phyloP scores from a whole-genome alignment of 1,284 basidiomycete species.

The Megacollybia platyphylla region DNA sequence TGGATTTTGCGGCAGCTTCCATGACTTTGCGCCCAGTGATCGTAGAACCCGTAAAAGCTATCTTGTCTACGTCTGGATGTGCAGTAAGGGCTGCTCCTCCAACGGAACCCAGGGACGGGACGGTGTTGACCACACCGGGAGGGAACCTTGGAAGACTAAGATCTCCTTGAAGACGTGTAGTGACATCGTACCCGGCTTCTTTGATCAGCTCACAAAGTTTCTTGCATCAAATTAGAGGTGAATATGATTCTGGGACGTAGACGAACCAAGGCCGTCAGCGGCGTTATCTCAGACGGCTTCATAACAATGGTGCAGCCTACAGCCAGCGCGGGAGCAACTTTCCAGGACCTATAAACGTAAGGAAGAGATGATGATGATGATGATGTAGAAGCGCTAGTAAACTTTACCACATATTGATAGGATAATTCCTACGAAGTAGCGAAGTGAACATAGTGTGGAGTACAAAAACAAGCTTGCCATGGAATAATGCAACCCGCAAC shows the following conservation, averaged over 20 bases:
- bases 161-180: neutral
- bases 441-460: too few relatives aligned
- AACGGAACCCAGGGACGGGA: constrained; percentile 68
- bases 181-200: constrained; percentile 55
- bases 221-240: constrained; percentile 18
- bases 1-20: constrained; percentile 86
- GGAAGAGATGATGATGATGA: constrained; percentile 1
- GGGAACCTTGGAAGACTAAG: constrained; percentile 53
- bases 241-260: constrained; percentile 1
- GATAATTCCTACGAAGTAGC: constrained; percentile 77
- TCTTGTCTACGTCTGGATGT: constrained; percentile 76
- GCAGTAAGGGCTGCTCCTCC: constrained; percentile 77
- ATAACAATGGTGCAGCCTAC: constrained; percentile 82
- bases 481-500: constrained; percentile 72
- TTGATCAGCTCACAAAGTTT: constrained; percentile 72
- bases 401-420: constrained; percentile 75
- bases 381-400: neutral
- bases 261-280: constrained; percentile 73
- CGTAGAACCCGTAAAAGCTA: constrained; percentile 77
- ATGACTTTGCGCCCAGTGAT: constrained; percentile 86
- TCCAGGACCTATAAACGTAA: constrained; percentile 62
- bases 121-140: constrained; percentile 84
- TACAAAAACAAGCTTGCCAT: neutral
- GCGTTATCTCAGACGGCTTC: constrained; percentile 89
- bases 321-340: constrained; percentile 83